Evolutionary conservation across 371 early-diverging fungal genomes (phyloP), one percentile per base, ranked within the genome.

Genomic region (Mucor piriformis): DNA sequence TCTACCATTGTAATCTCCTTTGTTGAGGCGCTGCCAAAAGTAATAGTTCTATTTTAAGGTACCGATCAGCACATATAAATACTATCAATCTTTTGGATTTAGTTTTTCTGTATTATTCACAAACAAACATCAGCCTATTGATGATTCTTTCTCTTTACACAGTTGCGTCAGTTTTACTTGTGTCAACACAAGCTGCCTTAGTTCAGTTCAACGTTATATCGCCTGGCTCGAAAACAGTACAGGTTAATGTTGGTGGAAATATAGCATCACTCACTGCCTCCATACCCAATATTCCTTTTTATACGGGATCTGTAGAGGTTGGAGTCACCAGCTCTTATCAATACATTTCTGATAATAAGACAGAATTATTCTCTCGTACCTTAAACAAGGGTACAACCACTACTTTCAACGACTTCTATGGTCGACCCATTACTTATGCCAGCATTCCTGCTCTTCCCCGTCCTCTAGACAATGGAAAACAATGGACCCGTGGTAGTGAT

Each of bases 151-250:
- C 72, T 10, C 57, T 64, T 18, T 58, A 43, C 32, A 20, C 52
- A 20, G 38, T 53, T 32, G 57, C 69, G 16, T 15, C 58, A 8
- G 16, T 53, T 12, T 50, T 64, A 32, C 48, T 64, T 40, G 57
- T 63, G 10, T 61, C 61, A 15, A 62, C 37, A 11, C 43, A 74
- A 32, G 81, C 81, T 20, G 73, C 77, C 8, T 42, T 58, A 27
- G 72, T 78, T 34, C 63, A 62, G 37, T 84, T 84, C 53, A 72
- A 71, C 33, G 81, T 84, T 7, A 53, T 84, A 12, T 79, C 82
- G 15, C 84, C 84, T 6, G 73, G 69, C 24, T 70, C 72, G 0
- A 67, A 57, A 16, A 49, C 25, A 2, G 82, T 81, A 1, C 66
- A 73, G 54, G 84, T 84, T 10, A 69, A 70, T 2, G 64, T 82